phyloP scores from a whole-genome alignment of 169 alveolate species.

The Eimeria necatrix region DNA sequence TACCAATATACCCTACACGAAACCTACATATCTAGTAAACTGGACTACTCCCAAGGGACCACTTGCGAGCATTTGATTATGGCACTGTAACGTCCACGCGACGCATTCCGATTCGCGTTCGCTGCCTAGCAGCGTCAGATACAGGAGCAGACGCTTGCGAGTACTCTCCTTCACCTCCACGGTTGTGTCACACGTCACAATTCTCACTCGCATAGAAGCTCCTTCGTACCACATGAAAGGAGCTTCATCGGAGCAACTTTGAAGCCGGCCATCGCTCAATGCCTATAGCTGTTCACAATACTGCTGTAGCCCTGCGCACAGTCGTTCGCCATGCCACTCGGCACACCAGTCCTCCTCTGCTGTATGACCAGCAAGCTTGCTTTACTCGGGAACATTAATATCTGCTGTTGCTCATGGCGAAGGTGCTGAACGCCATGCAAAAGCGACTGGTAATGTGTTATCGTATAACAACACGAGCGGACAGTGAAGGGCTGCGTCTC shows the following conservation, averaged over 20 bases:
- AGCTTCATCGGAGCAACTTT: conserved; percentile 3
- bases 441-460: conserved; percentile 46
- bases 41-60: background rate
- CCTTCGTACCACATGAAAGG: conserved; percentile 21
- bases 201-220: conserved; percentile 53
- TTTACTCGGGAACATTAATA: conserved; percentile 5
- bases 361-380: conserved; percentile 63
- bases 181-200: conserved; percentile 12
- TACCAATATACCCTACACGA: no score
- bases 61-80: conserved; percentile 28
- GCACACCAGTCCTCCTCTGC: conserved; percentile 43
- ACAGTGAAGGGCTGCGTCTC: conserved; percentile 60
- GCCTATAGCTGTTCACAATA: conserved; percentile 13
- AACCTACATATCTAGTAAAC: no score
- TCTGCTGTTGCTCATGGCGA: conserved; percentile 33
- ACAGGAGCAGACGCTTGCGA: background rate
- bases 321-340: conserved; percentile 50
- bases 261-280: conserved; percentile 35
- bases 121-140: conserved; percentile 48
- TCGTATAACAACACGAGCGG: conserved; percentile 59
- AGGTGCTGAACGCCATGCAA: conserved; percentile 44
- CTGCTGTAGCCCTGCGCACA: conserved; percentile 50
- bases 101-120: conserved; percentile 59
- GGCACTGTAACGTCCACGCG: conserved; percentile 25
- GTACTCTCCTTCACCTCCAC: conserved; percentile 12